A percentile compares a stretch with the other conserved stretches of the same genome.
Evolutionary conservation across 208 protist species (phyloP).

Genomic region (Leishmania mexicana): DNA sequence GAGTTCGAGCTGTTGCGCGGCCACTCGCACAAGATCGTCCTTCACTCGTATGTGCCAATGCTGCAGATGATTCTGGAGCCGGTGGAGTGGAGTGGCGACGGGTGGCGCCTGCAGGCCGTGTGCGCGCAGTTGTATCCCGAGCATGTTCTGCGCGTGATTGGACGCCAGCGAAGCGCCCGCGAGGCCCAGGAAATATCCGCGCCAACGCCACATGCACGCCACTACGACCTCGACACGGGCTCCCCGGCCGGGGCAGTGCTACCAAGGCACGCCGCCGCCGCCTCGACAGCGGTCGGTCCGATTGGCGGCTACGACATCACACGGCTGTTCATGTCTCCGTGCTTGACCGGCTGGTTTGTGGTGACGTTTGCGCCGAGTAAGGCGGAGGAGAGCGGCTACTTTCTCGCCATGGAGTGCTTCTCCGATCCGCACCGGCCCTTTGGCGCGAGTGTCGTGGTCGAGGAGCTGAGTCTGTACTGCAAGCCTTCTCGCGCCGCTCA

Average conservation of each 20-base stretch:
- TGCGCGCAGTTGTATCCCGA: conserved; percentile 38
- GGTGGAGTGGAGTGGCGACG: conserved; percentile 36
- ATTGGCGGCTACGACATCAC: conserved; percentile 35
- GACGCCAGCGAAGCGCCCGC: conserved; percentile 6
- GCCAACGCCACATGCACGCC: conserved; percentile 20
- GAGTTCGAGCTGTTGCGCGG: conserved; percentile 46
- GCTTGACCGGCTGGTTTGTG: conserved; percentile 25
- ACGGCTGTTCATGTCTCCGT: conserved; percentile 24
- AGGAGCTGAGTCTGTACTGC: conserved; percentile 40
- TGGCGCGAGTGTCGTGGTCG: conserved; percentile 27
- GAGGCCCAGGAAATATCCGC: conserved; percentile 7
- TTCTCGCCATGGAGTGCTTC: conserved; percentile 44
- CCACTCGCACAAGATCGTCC: conserved; percentile 37
- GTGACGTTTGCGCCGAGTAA: conserved; percentile 34
- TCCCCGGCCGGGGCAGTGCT: neutral
- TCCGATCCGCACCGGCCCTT: conserved; percentile 22
- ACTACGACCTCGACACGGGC: conserved; percentile 8
- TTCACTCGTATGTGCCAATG: conserved; percentile 38
- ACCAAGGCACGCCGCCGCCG: neutral
- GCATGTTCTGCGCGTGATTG: conserved; percentile 39
- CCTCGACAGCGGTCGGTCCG: neutral
- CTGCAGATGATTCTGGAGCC: conserved; percentile 40
- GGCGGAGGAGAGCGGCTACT: conserved; percentile 22
- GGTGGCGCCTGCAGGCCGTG: conserved; percentile 17
- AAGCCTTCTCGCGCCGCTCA: conserved; percentile 15